Evolutionary conservation across 164 flowering plant species (phyloP).

Genomic region (Magnolia sinica): DNA sequence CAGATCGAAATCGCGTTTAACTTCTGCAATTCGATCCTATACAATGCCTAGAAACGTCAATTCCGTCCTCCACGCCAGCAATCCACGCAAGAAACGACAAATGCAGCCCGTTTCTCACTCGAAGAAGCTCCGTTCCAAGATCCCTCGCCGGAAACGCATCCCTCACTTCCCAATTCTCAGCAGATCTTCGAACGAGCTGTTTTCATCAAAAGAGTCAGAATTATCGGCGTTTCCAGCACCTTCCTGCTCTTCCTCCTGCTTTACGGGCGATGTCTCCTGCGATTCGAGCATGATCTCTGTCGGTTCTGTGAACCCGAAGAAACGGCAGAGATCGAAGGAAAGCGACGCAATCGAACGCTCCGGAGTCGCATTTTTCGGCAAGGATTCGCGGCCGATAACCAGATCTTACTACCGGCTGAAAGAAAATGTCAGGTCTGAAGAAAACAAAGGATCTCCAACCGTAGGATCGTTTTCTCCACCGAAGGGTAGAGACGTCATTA

Average conservation of each 20-base stretch:
- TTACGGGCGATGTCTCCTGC: constrained; percentile 35
- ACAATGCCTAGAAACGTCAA: constrained; percentile 4
- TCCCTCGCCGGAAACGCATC: constrained; percentile 44
- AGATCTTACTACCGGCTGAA: constrained; percentile 24
- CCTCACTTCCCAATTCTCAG: constrained; percentile 36
- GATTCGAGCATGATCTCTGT: constrained; percentile 31
- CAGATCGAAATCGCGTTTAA: neutral
- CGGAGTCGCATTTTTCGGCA: constrained; percentile 4
- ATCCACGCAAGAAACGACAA: constrained; percentile 10
- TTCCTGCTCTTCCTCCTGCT: constrained; percentile 31
- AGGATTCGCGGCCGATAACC: constrained; percentile 31
- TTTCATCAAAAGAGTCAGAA: neutral
- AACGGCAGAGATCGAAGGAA: constrained; percentile 18
- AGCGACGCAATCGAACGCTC: constrained; percentile 12
- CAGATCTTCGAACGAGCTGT: constrained; percentile 9
- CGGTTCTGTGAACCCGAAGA: constrained; percentile 14
- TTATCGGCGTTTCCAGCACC: constrained; percentile 20
- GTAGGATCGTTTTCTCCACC: constrained; percentile 19
- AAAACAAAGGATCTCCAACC: constrained; percentile 24
- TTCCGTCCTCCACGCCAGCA: constrained; percentile 8
- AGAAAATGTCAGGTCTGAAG: constrained; percentile 9
- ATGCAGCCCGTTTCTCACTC: neutral
- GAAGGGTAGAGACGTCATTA: constrained; percentile 1
- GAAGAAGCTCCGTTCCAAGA: constrained; percentile 64
- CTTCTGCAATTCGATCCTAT: neutral